These are phyloP conservation scores for Seminavis robusta DNA, from an alignment of 108 stramenopile genomes.

Conservation along the genomic window DNA sequence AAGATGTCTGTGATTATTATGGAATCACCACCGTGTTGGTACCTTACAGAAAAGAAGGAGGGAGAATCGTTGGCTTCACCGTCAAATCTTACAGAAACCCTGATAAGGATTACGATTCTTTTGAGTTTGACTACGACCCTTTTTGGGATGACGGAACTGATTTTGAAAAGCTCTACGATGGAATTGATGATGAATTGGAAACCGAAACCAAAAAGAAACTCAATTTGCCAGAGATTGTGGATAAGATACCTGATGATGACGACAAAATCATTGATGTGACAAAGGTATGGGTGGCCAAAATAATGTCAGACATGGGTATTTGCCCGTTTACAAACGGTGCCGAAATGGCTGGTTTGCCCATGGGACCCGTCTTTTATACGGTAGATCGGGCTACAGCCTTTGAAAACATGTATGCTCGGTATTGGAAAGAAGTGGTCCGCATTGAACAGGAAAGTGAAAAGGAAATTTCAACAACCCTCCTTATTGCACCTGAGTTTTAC, in stretches of 20 bases:
- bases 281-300: slow-evolving; percentile 72
- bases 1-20: slow-evolving; percentile 84
- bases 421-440: slow-evolving; percentile 88
- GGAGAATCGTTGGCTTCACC: slow-evolving; percentile 59
- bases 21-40: slow-evolving; percentile 63
- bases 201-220: slow-evolving; percentile 19
- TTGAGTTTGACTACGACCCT: slow-evolving; percentile 78
- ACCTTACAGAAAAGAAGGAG: slow-evolving; percentile 31
- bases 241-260: slow-evolving; percentile 67
- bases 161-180: slow-evolving; percentile 62
- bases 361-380: slow-evolving; percentile 84
- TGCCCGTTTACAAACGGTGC: slow-evolving; percentile 91
- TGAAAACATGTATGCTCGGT: slow-evolving; percentile 87
- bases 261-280: slow-evolving; percentile 47
- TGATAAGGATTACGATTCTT: slow-evolving; percentile 29
- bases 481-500: slow-evolving; percentile 85
- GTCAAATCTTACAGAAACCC: slow-evolving; percentile 68
- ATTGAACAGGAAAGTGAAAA: slow-evolving; percentile 63
- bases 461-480: slow-evolving; percentile 80
- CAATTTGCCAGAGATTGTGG: slow-evolving; percentile 49
- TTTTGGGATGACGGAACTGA: slow-evolving; percentile 86
- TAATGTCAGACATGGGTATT: slow-evolving; percentile 91
- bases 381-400: slow-evolving; percentile 64
- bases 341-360: slow-evolving; percentile 80
- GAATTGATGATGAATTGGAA: slow-evolving; percentile 53